phyloP scores from a whole-genome alignment of 257 asterid species.

The Solanum medicagineum region DNA sequence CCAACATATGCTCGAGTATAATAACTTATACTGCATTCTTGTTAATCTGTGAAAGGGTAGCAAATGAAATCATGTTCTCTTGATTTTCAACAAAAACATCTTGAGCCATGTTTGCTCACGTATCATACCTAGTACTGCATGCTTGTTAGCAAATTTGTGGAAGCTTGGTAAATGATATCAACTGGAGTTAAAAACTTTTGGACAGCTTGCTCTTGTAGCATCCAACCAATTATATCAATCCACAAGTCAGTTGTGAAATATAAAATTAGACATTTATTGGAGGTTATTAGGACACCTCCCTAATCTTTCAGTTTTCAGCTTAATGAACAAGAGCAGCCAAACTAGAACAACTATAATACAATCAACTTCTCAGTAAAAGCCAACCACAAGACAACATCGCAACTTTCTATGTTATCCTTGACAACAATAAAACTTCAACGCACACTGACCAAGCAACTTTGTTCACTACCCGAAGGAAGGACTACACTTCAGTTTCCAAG shows the following conservation, averaged over 20 bases:
- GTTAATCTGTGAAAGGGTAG: neutral
- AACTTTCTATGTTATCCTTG: neutral
- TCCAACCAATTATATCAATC: neutral
- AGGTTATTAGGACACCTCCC: neutral
- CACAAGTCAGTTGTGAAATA: neutral
- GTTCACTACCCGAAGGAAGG: neutral
- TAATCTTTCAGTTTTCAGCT: neutral
- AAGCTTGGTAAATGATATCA: neutral
- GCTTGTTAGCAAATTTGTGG: neutral
- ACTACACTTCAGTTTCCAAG: neutral
- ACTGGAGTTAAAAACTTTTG: neutral
- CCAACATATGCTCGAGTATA: neutral
- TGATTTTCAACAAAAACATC: neutral
- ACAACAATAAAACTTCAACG: neutral
- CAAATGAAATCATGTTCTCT: neutral
- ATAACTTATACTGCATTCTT: neutral
- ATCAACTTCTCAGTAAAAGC: neutral
- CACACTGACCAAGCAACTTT: neutral
- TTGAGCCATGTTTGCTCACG: neutral
- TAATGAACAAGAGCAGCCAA: neutral
- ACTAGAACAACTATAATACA: neutral
- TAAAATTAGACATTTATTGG: neutral
- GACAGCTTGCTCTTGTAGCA: neutral
- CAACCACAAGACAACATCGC: neutral
- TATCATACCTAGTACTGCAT: neutral